phyloP scores from a whole-genome alignment of 2,329 filamentous ascomycete genomes.

The Aureobasidium sp. region DNA sequence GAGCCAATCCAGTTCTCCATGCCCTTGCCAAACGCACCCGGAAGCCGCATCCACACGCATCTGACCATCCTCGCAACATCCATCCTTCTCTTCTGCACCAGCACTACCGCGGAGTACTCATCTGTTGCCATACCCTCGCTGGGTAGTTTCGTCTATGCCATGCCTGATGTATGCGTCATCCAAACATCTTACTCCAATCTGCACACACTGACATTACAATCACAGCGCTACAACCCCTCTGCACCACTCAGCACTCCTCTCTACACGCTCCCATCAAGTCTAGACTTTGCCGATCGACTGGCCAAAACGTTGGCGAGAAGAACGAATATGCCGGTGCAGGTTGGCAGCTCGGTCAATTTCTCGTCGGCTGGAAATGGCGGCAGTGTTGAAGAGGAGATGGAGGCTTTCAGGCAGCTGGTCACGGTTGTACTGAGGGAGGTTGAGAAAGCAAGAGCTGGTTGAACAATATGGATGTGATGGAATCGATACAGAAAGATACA shows the following conservation, averaged over 20 bases:
- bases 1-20: conserved; percentile 46
- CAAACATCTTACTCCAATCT: too few species aligned
- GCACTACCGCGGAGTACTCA: conserved; percentile 33
- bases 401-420: conserved; percentile 68
- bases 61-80: conserved; percentile 46
- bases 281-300: conserved; percentile 80
- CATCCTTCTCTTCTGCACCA: conserved; percentile 48
- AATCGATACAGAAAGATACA: neutral
- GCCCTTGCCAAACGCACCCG: conserved; percentile 46
- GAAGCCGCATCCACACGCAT: conserved; percentile 51
- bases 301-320: conserved; percentile 75
- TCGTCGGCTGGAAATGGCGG: conserved; percentile 65
- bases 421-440: conserved; percentile 53
- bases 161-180: conserved; percentile 63
- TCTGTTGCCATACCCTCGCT: conserved; percentile 42
- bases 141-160: conserved; percentile 87
- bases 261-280: conserved; percentile 62
- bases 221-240: conserved; percentile 34
- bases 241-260: conserved; percentile 70
- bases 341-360: conserved; percentile 79
- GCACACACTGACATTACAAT: conserved; percentile 2
- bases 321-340: conserved; percentile 67
- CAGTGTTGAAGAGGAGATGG: conserved; percentile 88
- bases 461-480: neutral
- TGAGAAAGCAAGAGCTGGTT: conserved; percentile 1